Percentiles rank a stretch among this genome's conserved stretches.
Conservation (phyloP, 2,329 filamentous ascomycete genomes). For the Pestalotiopsis sp. region DNA sequence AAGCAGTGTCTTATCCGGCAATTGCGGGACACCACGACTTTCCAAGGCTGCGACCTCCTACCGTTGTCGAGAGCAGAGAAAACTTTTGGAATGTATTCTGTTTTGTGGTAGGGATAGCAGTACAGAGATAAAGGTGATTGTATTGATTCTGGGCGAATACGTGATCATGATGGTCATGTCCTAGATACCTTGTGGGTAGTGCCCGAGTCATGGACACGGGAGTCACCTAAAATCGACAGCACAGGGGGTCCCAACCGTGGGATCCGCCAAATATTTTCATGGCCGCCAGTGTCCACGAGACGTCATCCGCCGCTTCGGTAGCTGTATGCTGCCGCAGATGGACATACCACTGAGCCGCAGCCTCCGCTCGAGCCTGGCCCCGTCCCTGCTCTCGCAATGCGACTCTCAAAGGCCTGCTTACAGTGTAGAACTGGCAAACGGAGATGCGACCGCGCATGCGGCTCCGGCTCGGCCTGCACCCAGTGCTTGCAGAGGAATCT, state of each 20-base stretch:
- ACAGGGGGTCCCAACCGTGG: background rate
- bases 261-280: background rate
- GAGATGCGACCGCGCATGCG: background rate
- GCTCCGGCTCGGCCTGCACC: background rate
- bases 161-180: background rate
- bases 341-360: background rate
- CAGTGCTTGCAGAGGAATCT: conserved; percentile 1
- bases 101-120: background rate
- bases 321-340: background rate
- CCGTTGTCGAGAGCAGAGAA: background rate
- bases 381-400: background rate
- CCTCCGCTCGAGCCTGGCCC: background rate
- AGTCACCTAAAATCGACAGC: background rate
- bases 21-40: background rate
- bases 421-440: conserved; percentile 4
- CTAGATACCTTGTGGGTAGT: background rate
- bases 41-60: background rate
- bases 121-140: background rate
- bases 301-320: background rate
- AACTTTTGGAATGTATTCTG: background rate
- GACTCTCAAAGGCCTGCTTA: conserved; percentile 2
- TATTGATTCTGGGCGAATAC: background rate
- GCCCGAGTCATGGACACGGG: background rate
- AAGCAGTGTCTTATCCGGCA: too few relatives aligned
- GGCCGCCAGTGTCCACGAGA: background rate